Evolutionary conservation across 306 rosid species (phyloP).

Genomic region (Chamaecrista fasciculata): DNA sequence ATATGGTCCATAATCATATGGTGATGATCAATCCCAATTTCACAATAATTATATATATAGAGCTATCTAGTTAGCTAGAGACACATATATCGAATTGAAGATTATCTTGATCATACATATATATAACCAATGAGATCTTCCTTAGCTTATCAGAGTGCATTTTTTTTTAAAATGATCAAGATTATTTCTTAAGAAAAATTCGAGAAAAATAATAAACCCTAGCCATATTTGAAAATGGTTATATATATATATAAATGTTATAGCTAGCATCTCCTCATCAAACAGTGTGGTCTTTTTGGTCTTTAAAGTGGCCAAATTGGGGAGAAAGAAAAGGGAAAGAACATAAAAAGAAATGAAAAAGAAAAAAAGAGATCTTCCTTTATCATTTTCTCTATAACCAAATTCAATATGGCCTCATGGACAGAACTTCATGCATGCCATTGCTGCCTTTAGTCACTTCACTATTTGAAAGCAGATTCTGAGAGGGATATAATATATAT

Average conservation of each 20-base stretch:
- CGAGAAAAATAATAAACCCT: too few relatives aligned
- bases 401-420: constrained; percentile 32
- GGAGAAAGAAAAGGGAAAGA: constrained; percentile 46
- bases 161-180: too few relatives aligned
- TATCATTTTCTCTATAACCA: constrained; percentile 28
- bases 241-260: too few relatives aligned
- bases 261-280: not conserved
- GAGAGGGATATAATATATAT: constrained; percentile 3
- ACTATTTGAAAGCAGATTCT: constrained; percentile 64
- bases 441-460: constrained; percentile 53
- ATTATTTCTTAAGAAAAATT: too few relatives aligned
- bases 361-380: constrained; percentile 41
- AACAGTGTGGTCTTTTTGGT: constrained; percentile 2
- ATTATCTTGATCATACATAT: not conserved
- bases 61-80: not conserved
- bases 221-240: too few relatives aligned
- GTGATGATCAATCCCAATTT: not conserved
- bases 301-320: constrained; percentile 32
- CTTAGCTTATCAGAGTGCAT: too few relatives aligned
- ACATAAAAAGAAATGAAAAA: constrained; percentile 34
- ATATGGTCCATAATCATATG: not conserved
- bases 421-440: constrained; percentile 36
- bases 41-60: too few relatives aligned
- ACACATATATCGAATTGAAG: not conserved
- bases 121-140: too few relatives aligned